phyloP scores from a whole-genome alignment of 768 basidiomycete species.

The Galerina marginata region DNA sequence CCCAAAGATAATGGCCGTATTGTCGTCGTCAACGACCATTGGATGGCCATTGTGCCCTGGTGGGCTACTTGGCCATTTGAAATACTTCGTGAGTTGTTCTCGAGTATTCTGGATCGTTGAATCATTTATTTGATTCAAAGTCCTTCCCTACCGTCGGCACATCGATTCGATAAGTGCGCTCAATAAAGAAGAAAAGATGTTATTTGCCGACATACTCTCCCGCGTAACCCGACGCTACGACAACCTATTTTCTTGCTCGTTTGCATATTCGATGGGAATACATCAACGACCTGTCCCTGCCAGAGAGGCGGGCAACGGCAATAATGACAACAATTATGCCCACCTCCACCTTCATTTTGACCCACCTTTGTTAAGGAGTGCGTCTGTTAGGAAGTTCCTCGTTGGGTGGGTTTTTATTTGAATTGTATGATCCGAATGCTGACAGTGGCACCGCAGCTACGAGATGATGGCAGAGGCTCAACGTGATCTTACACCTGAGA shows the following conservation, averaged over 20 bases:
- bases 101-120: background rate
- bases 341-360: constrained; percentile 90
- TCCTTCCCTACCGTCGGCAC: constrained; percentile 80
- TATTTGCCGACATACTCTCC: constrained; percentile 74
- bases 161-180: constrained; percentile 74
- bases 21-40: constrained; percentile 74
- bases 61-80: constrained; percentile 98
- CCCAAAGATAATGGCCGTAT: constrained; percentile 57
- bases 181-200: constrained; percentile 58
- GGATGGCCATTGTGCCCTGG: constrained; percentile 89
- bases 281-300: constrained; percentile 79
- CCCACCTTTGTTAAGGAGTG: constrained; percentile 83
- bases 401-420: constrained; percentile 68
- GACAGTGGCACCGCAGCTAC: constrained; percentile 52
- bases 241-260: constrained; percentile 83
- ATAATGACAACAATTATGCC: constrained; percentile 59
- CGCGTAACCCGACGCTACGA: constrained; percentile 72
- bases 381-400: constrained; percentile 85
- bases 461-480: constrained; percentile 93
- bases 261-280: constrained; percentile 94
- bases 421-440: constrained; percentile 5
- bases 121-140: constrained; percentile 38
- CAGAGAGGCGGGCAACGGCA: constrained; percentile 27
- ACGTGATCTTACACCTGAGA: constrained; percentile 88
- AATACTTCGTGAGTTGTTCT: constrained; percentile 58